Conservation (phyloP, 768 basidiomycete species). For the Psilocybe cubensis region DNA sequence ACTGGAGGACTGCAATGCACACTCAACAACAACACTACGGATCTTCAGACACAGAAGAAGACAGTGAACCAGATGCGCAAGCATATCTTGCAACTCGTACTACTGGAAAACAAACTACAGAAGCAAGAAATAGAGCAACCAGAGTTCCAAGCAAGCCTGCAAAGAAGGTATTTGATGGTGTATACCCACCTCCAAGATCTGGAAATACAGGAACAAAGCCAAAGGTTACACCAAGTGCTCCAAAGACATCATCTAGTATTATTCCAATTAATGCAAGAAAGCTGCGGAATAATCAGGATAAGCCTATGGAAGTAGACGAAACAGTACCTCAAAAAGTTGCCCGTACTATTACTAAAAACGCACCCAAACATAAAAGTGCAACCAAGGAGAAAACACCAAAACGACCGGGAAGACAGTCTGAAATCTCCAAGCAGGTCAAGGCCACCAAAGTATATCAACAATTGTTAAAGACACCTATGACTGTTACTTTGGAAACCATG, state of each 20-base stretch:
- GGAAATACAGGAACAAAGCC: not conserved
- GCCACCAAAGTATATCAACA: constrained; percentile 2
- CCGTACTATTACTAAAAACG: not conserved
- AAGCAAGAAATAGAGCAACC: not conserved
- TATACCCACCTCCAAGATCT: not conserved
- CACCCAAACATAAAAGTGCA: not conserved
- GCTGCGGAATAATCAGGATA: not conserved
- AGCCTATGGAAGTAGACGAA: constrained; percentile 7
- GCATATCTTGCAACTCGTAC: constrained; percentile 1
- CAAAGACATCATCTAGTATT: not conserved
- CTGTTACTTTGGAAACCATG: constrained; percentile 3
- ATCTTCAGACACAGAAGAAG: not conserved
- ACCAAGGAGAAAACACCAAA: not conserved
- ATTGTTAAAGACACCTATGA: constrained; percentile 6
- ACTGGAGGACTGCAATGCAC: not conserved
- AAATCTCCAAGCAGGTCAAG: constrained; percentile 9
- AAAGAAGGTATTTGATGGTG: not conserved
- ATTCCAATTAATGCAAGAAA: not conserved
- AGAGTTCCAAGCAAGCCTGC: not conserved
- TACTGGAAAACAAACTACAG: not conserved
- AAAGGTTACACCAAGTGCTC: not conserved
- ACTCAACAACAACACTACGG: not conserved
- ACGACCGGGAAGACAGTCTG: constrained; percentile 7
- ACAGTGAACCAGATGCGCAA: not conserved
- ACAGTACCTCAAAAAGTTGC: constrained; percentile 7